A percentile compares a stretch with the other conserved stretches of the same genome.
Evolutionary conservation across 176 grass and related monocot species (phyloP).

Genomic region (Luzula sylvatica): DNA sequence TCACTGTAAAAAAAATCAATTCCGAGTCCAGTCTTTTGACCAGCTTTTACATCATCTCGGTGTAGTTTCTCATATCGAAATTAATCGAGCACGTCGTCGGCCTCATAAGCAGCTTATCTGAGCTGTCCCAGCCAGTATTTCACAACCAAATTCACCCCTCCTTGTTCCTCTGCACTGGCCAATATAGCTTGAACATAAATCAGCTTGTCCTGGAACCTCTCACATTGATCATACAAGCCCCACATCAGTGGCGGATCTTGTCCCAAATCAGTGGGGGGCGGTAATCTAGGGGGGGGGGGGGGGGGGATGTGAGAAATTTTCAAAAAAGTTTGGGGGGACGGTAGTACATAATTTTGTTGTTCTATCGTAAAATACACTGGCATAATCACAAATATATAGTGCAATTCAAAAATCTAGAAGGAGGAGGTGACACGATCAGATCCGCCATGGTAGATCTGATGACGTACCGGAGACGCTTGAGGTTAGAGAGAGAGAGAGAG

Average conservation of each 20-base stretch:
- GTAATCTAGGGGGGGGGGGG: too few species aligned
- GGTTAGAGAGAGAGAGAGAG: too few species aligned
- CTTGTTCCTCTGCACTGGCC: background rate
- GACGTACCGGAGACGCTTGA: too few species aligned
- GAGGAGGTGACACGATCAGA: background rate
- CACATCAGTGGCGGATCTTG: background rate
- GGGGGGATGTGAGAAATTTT: too few species aligned
- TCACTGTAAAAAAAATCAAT: background rate
- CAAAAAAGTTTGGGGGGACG: too few species aligned
- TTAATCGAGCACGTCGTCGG: conserved; percentile 32
- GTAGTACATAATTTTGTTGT: too few species aligned
- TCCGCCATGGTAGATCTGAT: too few species aligned
- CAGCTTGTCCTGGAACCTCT: background rate
- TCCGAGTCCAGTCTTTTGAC: background rate
- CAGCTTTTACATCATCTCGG: background rate
- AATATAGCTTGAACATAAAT: background rate
- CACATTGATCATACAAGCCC: conserved; percentile 1
- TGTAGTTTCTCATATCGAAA: conserved; percentile 27
- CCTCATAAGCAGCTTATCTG: conserved; percentile 20
- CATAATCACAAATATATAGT: too few species aligned
- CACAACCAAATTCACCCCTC: background rate
- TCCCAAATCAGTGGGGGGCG: too few species aligned
- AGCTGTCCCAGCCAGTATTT: conserved; percentile 20
- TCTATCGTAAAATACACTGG: too few species aligned
- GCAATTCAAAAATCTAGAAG: too few species aligned